Conservation (phyloP, 805 yeast species). For the Metschnikowia orientalis region DNA sequence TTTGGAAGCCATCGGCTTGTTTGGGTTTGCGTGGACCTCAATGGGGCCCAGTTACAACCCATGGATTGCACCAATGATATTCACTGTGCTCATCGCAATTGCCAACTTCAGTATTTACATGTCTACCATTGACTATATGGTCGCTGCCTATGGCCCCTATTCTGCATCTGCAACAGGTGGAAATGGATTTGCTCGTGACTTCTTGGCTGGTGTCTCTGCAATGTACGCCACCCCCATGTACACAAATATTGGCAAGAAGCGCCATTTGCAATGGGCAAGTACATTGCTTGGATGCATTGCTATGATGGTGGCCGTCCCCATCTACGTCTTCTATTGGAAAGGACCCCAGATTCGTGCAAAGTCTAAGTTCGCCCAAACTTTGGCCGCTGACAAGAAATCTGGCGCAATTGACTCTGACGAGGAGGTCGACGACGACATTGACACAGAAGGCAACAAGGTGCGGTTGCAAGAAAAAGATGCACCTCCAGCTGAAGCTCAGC, state of each 20-base stretch:
- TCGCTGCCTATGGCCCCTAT: constrained; percentile 39
- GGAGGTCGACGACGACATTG: constrained; percentile 11
- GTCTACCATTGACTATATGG: constrained; percentile 44
- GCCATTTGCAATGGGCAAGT: constrained; percentile 37
- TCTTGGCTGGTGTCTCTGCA: constrained; percentile 37
- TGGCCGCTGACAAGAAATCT: constrained; percentile 25
- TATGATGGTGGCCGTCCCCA: constrained; percentile 30
- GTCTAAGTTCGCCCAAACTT: constrained; percentile 35
- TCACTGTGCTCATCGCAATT: constrained; percentile 32
- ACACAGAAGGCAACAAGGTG: neutral
- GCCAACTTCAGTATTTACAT: constrained; percentile 40
- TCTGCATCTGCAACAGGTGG: constrained; percentile 44
- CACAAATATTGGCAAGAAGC: constrained; percentile 25
- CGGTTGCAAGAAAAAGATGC: constrained; percentile 2
- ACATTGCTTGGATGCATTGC: constrained; percentile 35
- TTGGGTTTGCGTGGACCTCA: constrained; percentile 42
- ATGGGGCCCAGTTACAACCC: constrained; percentile 34
- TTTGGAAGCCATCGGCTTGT: constrained; percentile 34
- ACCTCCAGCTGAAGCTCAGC: neutral
- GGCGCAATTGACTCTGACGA: constrained; percentile 10
- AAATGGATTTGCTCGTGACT: constrained; percentile 40
- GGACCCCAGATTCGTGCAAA: constrained; percentile 33
- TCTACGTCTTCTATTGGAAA: constrained; percentile 37
- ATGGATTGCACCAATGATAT: constrained; percentile 42
- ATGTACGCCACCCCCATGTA: constrained; percentile 38